Evolutionary conservation across 768 basidiomycete species (phyloP).

Genomic region (Pleurotus citrinopileatus): DNA sequence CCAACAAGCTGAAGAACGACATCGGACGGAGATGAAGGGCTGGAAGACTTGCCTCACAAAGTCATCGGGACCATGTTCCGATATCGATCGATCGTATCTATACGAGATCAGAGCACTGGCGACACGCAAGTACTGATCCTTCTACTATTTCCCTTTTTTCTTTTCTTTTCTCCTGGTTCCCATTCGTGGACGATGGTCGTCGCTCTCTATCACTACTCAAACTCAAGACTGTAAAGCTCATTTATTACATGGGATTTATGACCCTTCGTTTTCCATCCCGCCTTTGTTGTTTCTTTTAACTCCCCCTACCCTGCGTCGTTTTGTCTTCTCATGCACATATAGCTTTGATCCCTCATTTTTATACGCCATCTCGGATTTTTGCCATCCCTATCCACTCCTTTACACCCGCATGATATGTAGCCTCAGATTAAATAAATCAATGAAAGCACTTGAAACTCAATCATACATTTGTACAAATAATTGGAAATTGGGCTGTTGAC

Average conservation of each 20-base stretch:
- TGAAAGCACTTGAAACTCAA: not conserved
- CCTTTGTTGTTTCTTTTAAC: slow-evolving; percentile 24
- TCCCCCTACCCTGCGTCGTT: slow-evolving; percentile 15
- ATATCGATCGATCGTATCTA: slow-evolving; percentile 61
- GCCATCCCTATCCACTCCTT: slow-evolving; percentile 13
- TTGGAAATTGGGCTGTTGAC: not conserved
- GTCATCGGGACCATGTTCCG: slow-evolving; percentile 29
- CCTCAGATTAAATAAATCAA: not conserved
- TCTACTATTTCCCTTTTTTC: slow-evolving; percentile 11
- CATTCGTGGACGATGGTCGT: slow-evolving; percentile 2
- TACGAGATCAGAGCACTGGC: slow-evolving; percentile 85
- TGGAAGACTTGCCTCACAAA: slow-evolving; percentile 49
- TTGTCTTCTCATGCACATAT: slow-evolving; percentile 15
- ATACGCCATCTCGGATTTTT: slow-evolving; percentile 3
- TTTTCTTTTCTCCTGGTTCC: slow-evolving; percentile 15
- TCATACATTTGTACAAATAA: not conserved
- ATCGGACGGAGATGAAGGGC: slow-evolving; percentile 80
- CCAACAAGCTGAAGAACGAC: slow-evolving; percentile 75
- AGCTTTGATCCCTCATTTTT: not conserved
- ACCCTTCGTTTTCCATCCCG: slow-evolving; percentile 20
- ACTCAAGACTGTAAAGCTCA: slow-evolving; percentile 16
- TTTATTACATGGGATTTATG: slow-evolving; percentile 21
- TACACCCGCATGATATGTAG: slow-evolving; percentile 8
- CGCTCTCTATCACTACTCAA: slow-evolving; percentile 7
- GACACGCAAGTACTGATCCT: slow-evolving; percentile 70